These are phyloP conservation scores for Xylaria sp. DNA, from an alignment of 2,329 filamentous ascomycete genomes.

Conservation along the genomic window DNA sequence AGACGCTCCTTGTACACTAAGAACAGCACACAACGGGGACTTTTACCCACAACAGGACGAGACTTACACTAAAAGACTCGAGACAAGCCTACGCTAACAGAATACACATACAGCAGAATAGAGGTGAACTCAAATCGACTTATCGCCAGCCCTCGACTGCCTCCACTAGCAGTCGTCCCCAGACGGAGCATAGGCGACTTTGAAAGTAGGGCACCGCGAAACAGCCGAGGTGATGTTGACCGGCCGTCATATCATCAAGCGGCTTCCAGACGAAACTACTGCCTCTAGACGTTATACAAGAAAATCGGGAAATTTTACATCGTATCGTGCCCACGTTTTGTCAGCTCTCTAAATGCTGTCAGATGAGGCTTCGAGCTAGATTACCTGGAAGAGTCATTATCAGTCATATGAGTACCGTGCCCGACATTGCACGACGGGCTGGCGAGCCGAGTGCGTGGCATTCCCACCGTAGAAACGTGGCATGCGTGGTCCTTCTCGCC, in stretches of 20 bases:
- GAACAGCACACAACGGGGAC: not conserved
- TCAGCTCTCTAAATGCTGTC: not conserved
- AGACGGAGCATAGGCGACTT: not conserved
- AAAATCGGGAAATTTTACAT: not conserved
- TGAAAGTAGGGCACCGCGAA: not conserved
- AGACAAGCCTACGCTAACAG: not conserved
- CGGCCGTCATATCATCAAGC: not conserved
- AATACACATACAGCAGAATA: not conserved
- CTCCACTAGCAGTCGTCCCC: not conserved
- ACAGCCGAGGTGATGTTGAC: not conserved
- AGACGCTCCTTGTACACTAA: not conserved
- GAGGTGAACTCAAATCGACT: not conserved
- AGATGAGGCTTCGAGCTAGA: slow-evolving; percentile 1
- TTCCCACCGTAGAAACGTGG: not conserved
- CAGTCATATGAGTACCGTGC: no score
- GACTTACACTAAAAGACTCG: not conserved
- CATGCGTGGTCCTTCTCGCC: slow-evolving; percentile 25
- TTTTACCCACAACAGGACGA: not conserved
- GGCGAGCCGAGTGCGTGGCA: no score
- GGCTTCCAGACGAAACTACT: not conserved
- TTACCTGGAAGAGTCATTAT: not conserved
- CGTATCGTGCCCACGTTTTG: not conserved
- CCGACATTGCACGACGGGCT: not conserved
- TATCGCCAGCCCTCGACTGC: not conserved
- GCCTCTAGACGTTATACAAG: not conserved